A percentile compares a stretch with the other conserved stretches of the same genome.
Conservation (phyloP, 441 rosid species). For the Pelargonium myrrhifolium region DNA sequence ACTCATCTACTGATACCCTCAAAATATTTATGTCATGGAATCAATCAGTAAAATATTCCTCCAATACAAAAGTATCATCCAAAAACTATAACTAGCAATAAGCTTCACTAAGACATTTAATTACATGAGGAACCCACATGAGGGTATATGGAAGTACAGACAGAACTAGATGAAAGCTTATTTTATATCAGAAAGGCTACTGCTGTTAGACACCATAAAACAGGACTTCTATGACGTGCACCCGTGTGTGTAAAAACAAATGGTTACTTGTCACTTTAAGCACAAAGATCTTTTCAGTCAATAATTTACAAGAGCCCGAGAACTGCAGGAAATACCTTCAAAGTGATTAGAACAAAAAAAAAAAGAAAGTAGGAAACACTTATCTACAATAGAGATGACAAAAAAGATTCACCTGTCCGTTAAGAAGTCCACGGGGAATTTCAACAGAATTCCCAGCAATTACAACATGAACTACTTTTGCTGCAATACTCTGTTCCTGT, state of each 20-base stretch:
- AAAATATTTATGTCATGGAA: background rate
- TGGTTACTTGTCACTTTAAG: too few relatives aligned
- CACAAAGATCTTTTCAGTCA: background rate
- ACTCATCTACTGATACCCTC: background rate
- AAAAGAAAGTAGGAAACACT: background rate
- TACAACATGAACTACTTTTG: slow-evolving; percentile 74
- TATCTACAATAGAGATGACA: slow-evolving; percentile 5
- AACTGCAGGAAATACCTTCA: background rate
- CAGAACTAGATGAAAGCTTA: too few relatives aligned
- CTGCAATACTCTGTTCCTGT: slow-evolving; percentile 74
- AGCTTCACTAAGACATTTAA: background rate
- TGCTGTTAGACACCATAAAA: too few relatives aligned
- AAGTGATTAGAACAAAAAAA: slow-evolving; percentile 6
- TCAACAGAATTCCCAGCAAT: slow-evolving; percentile 93
- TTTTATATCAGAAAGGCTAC: too few relatives aligned
- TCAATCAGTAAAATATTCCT: background rate
- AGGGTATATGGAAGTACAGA: too few relatives aligned
- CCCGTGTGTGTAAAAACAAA: too few relatives aligned
- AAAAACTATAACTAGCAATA: background rate
- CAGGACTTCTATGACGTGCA: too few relatives aligned
- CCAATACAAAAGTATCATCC: slow-evolving; percentile 1
- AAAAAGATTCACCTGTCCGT: slow-evolving; percentile 52
- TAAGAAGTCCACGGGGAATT: slow-evolving; percentile 57
- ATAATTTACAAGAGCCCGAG: slow-evolving; percentile 2
- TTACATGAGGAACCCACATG: background rate